Percentiles rank a stretch among this genome's conserved stretches.
Conservation (phyloP, 2,329 filamentous ascomycete genomes). For the Aureobasidium zeae region DNA sequence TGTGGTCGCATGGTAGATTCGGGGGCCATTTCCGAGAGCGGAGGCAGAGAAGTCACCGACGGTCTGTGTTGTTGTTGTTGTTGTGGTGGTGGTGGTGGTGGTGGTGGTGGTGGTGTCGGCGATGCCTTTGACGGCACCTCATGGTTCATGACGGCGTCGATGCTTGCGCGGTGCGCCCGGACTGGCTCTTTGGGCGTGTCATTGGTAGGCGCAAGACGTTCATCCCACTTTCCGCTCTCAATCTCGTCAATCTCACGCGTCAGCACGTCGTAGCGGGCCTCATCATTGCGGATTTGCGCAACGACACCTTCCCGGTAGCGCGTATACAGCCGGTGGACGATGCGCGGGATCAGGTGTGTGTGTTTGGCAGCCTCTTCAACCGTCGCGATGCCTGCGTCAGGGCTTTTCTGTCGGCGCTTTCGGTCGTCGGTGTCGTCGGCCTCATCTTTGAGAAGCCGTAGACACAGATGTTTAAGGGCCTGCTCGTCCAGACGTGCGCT, state of each 20-base stretch:
- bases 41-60: constrained; percentile 25
- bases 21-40: constrained; percentile 29
- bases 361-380: constrained; percentile 59
- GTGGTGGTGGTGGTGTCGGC: constrained; percentile 18
- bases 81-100: constrained; percentile 21
- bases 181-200: neutral
- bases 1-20: constrained; percentile 25
- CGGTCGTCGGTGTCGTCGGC: constrained; percentile 30
- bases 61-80: neutral
- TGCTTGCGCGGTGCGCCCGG: constrained; percentile 22
- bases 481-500: constrained; percentile 64
- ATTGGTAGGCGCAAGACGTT: constrained; percentile 24
- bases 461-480: constrained; percentile 68
- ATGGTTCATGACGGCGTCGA: constrained; percentile 31
- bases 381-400: constrained; percentile 53
- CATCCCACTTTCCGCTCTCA: constrained; percentile 50
- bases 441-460: constrained; percentile 67
- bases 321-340: constrained; percentile 66
- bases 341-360: constrained; percentile 55
- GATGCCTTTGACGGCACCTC: constrained; percentile 29
- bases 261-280: constrained; percentile 55
- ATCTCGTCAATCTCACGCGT: constrained; percentile 60
- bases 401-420: constrained; percentile 65
- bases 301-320: constrained; percentile 63
- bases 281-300: constrained; percentile 64